These are phyloP conservation scores for Oldenlandia corymbosa DNA, from an alignment of 257 asterid species.

Conservation along the genomic window DNA sequence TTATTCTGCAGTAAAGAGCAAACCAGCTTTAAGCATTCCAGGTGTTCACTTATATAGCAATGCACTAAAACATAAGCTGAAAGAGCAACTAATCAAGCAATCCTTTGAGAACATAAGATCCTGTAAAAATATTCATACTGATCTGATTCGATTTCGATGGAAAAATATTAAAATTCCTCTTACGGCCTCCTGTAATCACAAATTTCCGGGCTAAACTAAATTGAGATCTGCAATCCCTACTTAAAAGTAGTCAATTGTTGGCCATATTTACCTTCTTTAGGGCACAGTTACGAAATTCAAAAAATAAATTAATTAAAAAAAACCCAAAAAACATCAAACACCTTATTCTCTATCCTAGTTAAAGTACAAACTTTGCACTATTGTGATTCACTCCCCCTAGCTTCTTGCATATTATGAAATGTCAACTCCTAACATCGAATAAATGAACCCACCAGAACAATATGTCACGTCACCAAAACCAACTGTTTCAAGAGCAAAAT, in stretches of 20 bases:
- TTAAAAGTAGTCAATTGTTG: not conserved
- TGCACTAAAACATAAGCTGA: not conserved
- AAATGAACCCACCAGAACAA: no score
- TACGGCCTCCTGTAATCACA: not conserved
- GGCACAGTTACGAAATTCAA: not conserved
- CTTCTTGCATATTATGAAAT: no score
- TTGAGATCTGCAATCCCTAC: not conserved
- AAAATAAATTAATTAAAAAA: not conserved
- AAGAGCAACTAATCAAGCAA: not conserved
- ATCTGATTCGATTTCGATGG: not conserved
- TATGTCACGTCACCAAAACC: no score
- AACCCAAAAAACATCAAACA: not conserved
- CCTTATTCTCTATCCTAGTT: no score
- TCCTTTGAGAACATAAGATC: not conserved
- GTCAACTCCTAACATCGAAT: not conserved
- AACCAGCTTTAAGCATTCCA: not conserved
- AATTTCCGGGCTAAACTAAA: not conserved
- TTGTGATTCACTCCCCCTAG: not conserved
- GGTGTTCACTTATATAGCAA: not conserved
- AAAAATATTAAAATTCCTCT: not conserved
- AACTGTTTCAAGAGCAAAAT: no score
- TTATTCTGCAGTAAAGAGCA: constrained; percentile 38
- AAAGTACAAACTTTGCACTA: not conserved
- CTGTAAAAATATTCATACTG: not conserved
- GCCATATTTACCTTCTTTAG: not conserved